Evolutionary conservation across 176 grass and related monocot species (phyloP).

Genomic region (Carex littledalei): DNA sequence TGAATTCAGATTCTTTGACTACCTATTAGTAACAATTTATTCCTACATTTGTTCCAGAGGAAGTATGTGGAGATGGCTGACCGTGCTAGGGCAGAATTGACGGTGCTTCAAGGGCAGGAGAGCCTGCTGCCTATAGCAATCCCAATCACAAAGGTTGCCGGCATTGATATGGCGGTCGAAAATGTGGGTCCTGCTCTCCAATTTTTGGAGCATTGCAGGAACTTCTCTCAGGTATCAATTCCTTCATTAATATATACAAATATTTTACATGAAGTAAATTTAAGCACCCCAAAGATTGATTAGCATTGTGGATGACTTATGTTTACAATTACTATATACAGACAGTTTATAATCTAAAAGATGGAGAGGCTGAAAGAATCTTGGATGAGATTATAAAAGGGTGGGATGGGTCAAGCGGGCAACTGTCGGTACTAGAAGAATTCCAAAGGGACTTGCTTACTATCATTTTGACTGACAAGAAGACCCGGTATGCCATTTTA

Average conservation of each 20-base stretch:
- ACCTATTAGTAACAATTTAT: neutral
- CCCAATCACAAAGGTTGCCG: neutral
- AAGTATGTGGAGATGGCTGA: neutral
- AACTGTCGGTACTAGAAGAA: neutral
- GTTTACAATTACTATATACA: neutral
- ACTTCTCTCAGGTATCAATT: neutral
- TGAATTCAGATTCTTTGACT: neutral
- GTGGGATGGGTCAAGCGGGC: neutral
- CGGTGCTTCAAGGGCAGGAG: neutral
- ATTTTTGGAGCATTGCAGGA: neutral
- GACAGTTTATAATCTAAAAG: neutral
- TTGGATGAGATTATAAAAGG: neutral
- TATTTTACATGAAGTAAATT: neutral
- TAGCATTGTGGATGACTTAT: neutral
- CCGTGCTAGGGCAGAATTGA: neutral
- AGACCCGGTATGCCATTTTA: neutral
- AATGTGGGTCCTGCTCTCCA: neutral
- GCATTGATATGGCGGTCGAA: neutral
- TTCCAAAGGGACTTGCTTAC: neutral
- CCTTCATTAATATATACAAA: neutral
- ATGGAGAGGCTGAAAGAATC: neutral
- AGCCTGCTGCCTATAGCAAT: neutral
- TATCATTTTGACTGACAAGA: neutral
- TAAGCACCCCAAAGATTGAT: neutral
- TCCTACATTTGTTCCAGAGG: neutral